Base-by-base conservation (phyloP, 2,329 filamentous ascomycete species). In the Pseudogymnoascus verrucosus region DNA sequence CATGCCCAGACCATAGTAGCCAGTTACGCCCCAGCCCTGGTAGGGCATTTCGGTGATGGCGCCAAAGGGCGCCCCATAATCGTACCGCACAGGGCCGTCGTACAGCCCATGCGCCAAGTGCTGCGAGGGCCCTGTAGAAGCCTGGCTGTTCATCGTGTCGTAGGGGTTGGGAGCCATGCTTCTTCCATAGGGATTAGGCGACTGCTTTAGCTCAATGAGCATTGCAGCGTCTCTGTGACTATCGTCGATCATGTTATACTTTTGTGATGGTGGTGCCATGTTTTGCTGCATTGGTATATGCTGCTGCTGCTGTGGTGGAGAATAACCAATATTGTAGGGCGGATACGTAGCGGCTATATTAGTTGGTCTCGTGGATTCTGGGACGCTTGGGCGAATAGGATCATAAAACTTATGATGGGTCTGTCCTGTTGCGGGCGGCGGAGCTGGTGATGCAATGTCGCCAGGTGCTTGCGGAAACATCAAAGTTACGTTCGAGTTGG, bases 401-500 rank as follows among this genome's bases (percentile, higher is more conserved):
- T 86, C 84, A 64, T 85, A 86, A 2, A 82, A 79, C 81, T 84
- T 84, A 67, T 82, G 85, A 1, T 83, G 82, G 0, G 83, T 80
- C 2, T 16, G 28, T 14, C 26, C 51, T 0, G 82, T 79, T 1
- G 81, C 82, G 21, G 78, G 76, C 6, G 78, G 70, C 62, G 12
- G 71, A 19, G 51, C 51, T 34, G 51, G 51, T 4, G 51, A 7
- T 57, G 12, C n/a, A 34, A 28, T 34, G 5, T 57, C 51, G 5
- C 51, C 51, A 66, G 39, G 67, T 59, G 63, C 67, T 6, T 64
- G 66, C 2, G 61, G 54, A 72, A 91, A 96, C 71, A 96, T 84
- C 63, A 93, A 82, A 0, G 91, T 93, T 4, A 96, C 78, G 71
- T 90, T 95, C 0, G 91, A 91, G 67, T 87, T 92, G 1, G 90